A percentile compares a stretch with the other conserved stretches of the same genome.
These are phyloP conservation scores for Colletotrichum caudatum DNA, from an alignment of 2,329 filamentous ascomycete genomes.

Conservation along the genomic window DNA sequence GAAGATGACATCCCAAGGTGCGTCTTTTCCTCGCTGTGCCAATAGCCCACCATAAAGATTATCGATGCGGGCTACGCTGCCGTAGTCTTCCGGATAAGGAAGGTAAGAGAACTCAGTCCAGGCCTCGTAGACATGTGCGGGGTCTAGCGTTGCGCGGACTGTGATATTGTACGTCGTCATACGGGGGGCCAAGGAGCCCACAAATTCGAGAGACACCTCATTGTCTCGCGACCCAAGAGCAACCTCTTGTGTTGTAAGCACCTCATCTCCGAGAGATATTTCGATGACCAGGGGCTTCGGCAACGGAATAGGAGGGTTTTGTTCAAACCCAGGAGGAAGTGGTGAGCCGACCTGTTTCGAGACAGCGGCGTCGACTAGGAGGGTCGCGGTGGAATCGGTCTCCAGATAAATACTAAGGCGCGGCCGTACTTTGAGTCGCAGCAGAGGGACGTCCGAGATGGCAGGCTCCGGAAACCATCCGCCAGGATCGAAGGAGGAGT, in stretches of 20 bases:
- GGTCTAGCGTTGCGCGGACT: constrained; percentile 46
- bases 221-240: constrained; percentile 51
- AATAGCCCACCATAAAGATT: constrained; percentile 57
- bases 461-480: constrained; percentile 56
- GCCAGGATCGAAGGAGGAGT: constrained; percentile 59
- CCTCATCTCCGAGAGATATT: constrained; percentile 46
- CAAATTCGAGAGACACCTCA: constrained; percentile 52
- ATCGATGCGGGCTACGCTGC: constrained; percentile 61
- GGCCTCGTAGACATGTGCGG: constrained; percentile 45
- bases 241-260: constrained; percentile 52
- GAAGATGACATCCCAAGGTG: constrained; percentile 53
- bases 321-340: constrained; percentile 46
- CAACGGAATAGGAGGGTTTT: constrained; percentile 43
- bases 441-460: constrained; percentile 49
- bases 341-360: constrained; percentile 56
- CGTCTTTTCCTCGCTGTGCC: constrained; percentile 42
- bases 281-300: constrained; percentile 53
- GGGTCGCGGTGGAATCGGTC: constrained; percentile 55
- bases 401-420: constrained; percentile 61
- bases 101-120: constrained; percentile 50
- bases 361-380: constrained; percentile 58
- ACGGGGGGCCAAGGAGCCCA: constrained; percentile 52
- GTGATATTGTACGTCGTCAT: constrained; percentile 55
- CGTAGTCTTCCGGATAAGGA: constrained; percentile 54
- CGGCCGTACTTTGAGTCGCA: constrained; percentile 59